Conservation (phyloP, 1,139 yeast genomes). For the Saccharomycopsis hybrid region DNA sequence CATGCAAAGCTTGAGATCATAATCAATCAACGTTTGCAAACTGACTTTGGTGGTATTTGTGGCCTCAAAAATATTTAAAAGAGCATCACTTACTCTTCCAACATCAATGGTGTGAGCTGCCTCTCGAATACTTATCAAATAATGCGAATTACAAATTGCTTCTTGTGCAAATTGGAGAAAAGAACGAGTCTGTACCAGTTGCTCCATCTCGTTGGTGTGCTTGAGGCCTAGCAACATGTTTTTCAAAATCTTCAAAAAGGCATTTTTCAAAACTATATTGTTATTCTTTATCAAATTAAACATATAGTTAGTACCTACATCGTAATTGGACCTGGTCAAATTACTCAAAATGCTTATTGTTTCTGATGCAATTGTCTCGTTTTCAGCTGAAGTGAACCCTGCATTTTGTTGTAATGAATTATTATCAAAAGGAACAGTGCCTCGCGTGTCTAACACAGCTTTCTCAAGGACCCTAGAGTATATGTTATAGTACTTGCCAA, state of each 20-base stretch:
- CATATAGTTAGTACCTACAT: conserved; percentile 71
- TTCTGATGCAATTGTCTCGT: conserved; percentile 3
- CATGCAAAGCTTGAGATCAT: conserved; percentile 45
- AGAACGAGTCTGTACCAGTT: too few relatives aligned
- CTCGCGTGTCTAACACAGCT: conserved; percentile 9
- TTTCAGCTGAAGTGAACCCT: conserved; percentile 2
- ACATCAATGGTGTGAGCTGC: conserved; percentile 58
- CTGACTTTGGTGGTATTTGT: conserved; percentile 38
- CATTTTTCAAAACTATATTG: conserved; percentile 56
- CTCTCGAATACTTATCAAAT: not conserved
- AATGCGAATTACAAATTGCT: too few relatives aligned
- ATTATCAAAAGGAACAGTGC: not conserved
- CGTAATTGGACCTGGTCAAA: conserved; percentile 64
- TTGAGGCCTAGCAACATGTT: not conserved
- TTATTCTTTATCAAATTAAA: conserved; percentile 74
- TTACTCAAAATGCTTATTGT: conserved; percentile 40
- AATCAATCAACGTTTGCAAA: conserved; percentile 6
- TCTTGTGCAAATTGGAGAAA: too few relatives aligned
- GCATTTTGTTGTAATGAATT: too few relatives aligned
- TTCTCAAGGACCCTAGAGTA: conserved; percentile 13
- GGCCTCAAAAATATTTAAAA: conserved; percentile 54
- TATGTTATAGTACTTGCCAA: conserved; percentile 17
- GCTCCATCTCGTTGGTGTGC: too few relatives aligned
- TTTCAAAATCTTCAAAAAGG: conserved; percentile 47
- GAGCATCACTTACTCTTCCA: conserved; percentile 65